Percentiles rank a stretch among this genome's conserved stretches.
Conservation (phyloP, 2,329 filamentous ascomycete species). For the Claviceps maximensis region DNA sequence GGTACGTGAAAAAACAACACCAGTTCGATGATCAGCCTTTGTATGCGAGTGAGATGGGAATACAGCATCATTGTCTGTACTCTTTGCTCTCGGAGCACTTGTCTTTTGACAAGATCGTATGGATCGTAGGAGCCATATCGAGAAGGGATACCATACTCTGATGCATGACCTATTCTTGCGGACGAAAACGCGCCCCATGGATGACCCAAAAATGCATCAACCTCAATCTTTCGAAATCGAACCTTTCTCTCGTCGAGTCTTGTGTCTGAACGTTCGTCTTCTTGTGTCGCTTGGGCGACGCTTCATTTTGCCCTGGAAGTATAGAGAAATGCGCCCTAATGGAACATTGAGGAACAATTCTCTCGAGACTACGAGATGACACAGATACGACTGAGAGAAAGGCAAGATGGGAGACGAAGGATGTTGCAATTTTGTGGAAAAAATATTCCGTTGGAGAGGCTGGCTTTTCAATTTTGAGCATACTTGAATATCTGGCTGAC, state of each 20-base stretch:
- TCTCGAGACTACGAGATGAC: background rate
- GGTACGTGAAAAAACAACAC: slow-evolving; percentile 39
- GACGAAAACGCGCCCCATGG: slow-evolving; percentile 6
- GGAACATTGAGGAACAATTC: background rate
- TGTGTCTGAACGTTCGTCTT: background rate
- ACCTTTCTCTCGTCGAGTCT: background rate
- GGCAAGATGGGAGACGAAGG: background rate
- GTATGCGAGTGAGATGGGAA: slow-evolving; percentile 35
- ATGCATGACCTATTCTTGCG: slow-evolving; percentile 8
- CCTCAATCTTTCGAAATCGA: background rate
- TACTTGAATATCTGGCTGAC: slow-evolving; percentile 52
- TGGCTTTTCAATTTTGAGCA: slow-evolving; percentile 36
- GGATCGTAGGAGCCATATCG: background rate
- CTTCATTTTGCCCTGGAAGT: slow-evolving; percentile 5
- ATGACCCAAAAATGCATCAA: background rate
- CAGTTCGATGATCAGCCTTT: slow-evolving; percentile 21
- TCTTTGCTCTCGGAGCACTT: background rate
- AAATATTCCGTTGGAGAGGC: slow-evolving; percentile 3
- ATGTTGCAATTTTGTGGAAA: background rate
- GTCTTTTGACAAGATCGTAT: background rate
- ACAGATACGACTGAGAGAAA: background rate
- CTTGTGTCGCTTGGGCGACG: slow-evolving; percentile 5
- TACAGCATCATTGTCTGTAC: background rate
- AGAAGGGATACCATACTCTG: slow-evolving; percentile 10
- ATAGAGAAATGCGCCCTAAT: slow-evolving; percentile 5